A percentile compares a stretch with the other conserved stretches of the same genome.
Conservation (phyloP, 495 filamentous ascomycete species). For the Pyrenula massariospora region DNA sequence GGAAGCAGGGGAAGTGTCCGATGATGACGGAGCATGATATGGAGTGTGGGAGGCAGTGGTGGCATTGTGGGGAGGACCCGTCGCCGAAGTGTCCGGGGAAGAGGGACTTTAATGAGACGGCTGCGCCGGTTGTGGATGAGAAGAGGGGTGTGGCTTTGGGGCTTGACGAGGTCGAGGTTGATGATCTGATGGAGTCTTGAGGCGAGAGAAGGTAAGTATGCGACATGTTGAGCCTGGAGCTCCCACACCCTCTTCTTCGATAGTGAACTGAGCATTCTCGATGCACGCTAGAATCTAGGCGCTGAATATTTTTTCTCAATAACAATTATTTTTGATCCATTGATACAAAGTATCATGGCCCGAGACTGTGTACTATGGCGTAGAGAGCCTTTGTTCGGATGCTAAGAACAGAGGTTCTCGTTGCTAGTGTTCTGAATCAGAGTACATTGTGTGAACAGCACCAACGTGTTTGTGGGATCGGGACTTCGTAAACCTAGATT, state of each 20-base stretch:
- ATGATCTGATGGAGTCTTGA: neutral
- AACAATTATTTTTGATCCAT: neutral
- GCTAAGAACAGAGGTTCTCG: too few relatives aligned
- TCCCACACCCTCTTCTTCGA: too few relatives aligned
- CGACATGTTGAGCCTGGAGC: neutral
- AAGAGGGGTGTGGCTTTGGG: neutral
- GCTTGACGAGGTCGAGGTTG: neutral
- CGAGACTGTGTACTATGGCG: too few relatives aligned
- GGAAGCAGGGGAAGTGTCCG: neutral
- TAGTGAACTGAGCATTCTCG: neutral
- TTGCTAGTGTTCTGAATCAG: too few relatives aligned
- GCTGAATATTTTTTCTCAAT: neutral
- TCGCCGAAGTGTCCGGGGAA: neutral
- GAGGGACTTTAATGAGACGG: neutral
- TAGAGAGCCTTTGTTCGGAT: too few relatives aligned
- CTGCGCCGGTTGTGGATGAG: neutral
- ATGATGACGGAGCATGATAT: neutral
- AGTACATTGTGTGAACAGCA: too few relatives aligned
- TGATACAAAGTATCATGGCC: too few relatives aligned
- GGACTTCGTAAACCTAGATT: too few relatives aligned
- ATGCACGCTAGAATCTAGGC: neutral
- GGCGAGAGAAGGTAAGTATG: neutral
- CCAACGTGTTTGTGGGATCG: too few relatives aligned
- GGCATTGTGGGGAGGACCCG: neutral
- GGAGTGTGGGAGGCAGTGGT: neutral